A percentile compares a stretch with the other conserved stretches of the same genome.
Evolutionary conservation across 768 basidiomycete species (phyloP).

Genomic region (Calocera cornea): DNA sequence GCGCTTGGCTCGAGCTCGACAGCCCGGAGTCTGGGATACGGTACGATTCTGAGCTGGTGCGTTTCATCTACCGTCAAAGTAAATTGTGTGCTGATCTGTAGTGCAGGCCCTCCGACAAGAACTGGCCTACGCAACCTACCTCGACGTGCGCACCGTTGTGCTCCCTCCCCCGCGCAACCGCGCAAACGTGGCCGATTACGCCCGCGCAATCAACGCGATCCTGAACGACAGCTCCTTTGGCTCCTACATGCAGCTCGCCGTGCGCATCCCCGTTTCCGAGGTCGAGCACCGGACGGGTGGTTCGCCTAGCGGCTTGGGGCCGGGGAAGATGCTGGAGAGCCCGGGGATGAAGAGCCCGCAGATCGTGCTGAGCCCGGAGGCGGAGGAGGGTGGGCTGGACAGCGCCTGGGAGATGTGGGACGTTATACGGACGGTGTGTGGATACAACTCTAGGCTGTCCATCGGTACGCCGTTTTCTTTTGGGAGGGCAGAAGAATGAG

Average conservation of each 20-base stretch:
- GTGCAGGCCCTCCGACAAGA: conserved; percentile 81
- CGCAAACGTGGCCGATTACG: conserved; percentile 79
- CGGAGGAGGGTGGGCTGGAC: background rate
- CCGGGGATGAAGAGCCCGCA: conserved; percentile 8
- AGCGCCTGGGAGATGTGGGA: conserved; percentile 99
- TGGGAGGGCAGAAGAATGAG: background rate
- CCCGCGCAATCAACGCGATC: conserved; percentile 64
- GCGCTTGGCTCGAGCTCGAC: conserved; percentile 94
- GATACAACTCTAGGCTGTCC: conserved; percentile 60
- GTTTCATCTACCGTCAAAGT: conserved; percentile 18
- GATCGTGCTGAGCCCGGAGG: background rate
- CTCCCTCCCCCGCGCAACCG: conserved; percentile 80
- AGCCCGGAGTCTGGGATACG: conserved; percentile 85
- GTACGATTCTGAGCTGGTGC: conserved; percentile 87
- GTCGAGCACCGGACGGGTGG: conserved; percentile 9
- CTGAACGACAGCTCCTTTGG: conserved; percentile 50
- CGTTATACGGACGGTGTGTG: conserved; percentile 76
- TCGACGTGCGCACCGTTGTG: conserved; percentile 71
- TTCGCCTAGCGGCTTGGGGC: conserved; percentile 14
- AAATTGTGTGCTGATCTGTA: conserved; percentile 9
- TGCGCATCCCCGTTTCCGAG: conserved; percentile 72
- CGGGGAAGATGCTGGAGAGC: conserved; percentile 7
- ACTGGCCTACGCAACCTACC: conserved; percentile 81
- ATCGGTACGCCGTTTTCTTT: conserved; percentile 38
- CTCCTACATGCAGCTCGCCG: conserved; percentile 46